Evolutionary conservation across 179 eudicot genomes (phyloP).

Genomic region (Spinacia oleracea): DNA sequence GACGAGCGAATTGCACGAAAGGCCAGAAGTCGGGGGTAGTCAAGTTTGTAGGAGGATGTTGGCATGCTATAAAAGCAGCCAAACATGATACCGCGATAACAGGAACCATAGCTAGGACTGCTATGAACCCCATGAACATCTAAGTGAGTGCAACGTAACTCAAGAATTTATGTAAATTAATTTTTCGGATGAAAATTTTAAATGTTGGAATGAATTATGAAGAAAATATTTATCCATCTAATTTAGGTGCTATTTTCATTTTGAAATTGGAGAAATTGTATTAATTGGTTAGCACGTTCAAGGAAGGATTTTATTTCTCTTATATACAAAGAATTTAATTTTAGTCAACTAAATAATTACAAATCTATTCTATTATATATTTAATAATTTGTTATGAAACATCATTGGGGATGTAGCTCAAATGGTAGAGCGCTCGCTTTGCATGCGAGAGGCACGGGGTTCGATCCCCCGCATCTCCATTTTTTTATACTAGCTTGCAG

Average conservation of each 20-base stretch:
- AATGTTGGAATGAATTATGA: neutral
- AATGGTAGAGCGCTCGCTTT: conserved; percentile 99
- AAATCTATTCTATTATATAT: too few relatives aligned
- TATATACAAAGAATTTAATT: too few relatives aligned
- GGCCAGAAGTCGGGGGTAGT: conserved; percentile 14
- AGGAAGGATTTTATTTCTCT: too few relatives aligned
- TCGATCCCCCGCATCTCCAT: conserved; percentile 99
- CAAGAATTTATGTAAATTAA: neutral
- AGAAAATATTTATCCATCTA: neutral
- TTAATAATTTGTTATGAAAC: too few relatives aligned
- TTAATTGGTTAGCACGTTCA: conserved; percentile 10
- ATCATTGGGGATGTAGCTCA: conserved; percentile 24
- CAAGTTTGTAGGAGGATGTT: neutral
- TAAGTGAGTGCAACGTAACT: neutral
- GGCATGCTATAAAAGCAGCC: neutral
- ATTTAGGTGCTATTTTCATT: too few relatives aligned
- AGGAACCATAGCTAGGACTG: neutral
- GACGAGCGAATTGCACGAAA: neutral
- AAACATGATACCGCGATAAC: neutral
- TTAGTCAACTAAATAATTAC: too few relatives aligned
- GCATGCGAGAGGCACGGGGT: conserved; percentile 99
- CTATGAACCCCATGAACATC: conserved; percentile 8
- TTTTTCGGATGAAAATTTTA: neutral
- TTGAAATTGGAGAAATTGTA: too few relatives aligned
- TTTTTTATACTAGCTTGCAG: too few relatives aligned